phyloP scores from a whole-genome alignment of 2,329 filamentous ascomycete species.

The Pseudogymnoascus sp. region DNA sequence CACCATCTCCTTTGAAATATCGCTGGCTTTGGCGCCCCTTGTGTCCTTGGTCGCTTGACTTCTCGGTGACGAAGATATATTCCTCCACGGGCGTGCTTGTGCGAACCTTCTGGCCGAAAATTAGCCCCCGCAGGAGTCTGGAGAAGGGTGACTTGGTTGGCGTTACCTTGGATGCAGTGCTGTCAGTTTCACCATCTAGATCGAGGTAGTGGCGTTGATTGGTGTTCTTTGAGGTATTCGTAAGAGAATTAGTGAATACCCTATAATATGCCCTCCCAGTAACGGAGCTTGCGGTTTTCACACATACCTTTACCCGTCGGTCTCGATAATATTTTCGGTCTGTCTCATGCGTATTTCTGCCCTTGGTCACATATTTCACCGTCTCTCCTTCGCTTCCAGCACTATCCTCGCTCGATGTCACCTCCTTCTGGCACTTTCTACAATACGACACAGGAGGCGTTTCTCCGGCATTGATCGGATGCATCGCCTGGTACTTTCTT shows the following conservation, averaged over 20 bases:
- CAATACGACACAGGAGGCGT: background rate
- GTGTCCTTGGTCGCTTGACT: background rate
- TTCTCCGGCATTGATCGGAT: slow-evolving; percentile 7
- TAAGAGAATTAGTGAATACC: background rate
- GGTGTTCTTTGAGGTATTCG: background rate
- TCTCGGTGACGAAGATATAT: background rate
- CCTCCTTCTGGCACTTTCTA: background rate
- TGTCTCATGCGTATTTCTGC: background rate
- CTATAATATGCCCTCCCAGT: background rate
- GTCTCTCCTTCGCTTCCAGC: background rate
- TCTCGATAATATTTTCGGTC: slow-evolving; percentile 1
- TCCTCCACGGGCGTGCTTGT: background rate
- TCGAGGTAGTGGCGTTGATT: background rate
- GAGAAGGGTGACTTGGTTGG: background rate
- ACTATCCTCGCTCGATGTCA: background rate
- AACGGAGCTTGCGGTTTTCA: background rate
- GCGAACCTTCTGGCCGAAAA: background rate
- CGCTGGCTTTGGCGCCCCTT: background rate
- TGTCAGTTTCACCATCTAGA: background rate
- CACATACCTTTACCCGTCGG: slow-evolving; percentile 4
- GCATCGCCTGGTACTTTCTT: background rate
- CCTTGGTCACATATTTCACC: background rate
- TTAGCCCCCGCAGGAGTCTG: slow-evolving; percentile 1
- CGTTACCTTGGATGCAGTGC: slow-evolving; percentile 3
- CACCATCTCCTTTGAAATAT: background rate